Percentiles rank a stretch among this genome's conserved stretches.
Evolutionary conservation across 1,284 basidiomycete genomes (phyloP).

Genomic region (Cryptococcus depauperatus): DNA sequence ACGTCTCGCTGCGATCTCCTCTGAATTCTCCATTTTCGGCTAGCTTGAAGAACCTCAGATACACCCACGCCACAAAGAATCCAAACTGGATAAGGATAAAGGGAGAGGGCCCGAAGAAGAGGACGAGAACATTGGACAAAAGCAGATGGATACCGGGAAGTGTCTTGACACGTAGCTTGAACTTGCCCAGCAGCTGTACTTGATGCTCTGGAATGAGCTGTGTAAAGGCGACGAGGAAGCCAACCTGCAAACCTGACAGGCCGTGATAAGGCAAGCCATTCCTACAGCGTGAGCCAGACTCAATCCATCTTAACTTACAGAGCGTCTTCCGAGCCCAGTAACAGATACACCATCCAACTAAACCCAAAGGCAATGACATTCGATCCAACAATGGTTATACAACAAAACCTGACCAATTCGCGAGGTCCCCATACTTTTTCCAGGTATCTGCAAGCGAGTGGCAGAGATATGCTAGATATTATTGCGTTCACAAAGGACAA

Average conservation of each 20-base stretch:
- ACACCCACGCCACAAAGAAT: constrained; percentile 92
- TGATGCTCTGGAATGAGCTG: constrained; percentile 97
- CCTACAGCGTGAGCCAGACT: constrained; percentile 44
- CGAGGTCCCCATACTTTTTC: constrained; percentile 86
- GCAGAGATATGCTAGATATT: constrained; percentile 67
- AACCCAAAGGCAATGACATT: constrained; percentile 76
- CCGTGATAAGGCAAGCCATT: constrained; percentile 86
- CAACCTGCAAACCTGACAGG: constrained; percentile 82
- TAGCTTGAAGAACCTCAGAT: constrained; percentile 93
- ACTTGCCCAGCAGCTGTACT: constrained; percentile 77
- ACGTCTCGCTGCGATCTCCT: constrained; percentile 91
- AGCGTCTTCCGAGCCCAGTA: constrained; percentile 38
- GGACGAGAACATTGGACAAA: constrained; percentile 76
- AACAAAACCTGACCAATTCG: constrained; percentile 80
- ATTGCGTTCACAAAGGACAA: constrained; percentile 75
- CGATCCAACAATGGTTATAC: constrained; percentile 66
- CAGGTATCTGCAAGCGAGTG: constrained; percentile 76
- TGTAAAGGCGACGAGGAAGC: constrained; percentile 88
- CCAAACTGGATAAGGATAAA: constrained; percentile 97
- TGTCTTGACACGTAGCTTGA: constrained; percentile 82
- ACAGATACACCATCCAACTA: constrained; percentile 39
- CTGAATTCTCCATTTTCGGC: constrained; percentile 52
- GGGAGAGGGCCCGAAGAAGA: constrained; percentile 83
- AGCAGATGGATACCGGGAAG: constrained; percentile 91
- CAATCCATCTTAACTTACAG: constrained; percentile 51